Conservation (phyloP, 257 asterid genomes). For the Buddleja alternifolia region DNA sequence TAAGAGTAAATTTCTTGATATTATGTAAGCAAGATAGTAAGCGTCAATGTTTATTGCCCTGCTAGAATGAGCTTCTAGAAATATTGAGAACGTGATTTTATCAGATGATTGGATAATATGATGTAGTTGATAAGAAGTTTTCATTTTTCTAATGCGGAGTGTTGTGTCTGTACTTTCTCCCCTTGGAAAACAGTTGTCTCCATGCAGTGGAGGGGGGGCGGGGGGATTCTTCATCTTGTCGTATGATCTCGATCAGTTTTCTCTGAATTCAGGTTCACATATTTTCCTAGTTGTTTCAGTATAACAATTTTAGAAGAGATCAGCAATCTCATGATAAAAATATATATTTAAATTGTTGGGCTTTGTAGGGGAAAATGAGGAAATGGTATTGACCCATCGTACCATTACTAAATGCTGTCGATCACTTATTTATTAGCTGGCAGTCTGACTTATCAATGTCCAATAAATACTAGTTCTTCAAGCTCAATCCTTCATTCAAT, state of each 20-base stretch:
- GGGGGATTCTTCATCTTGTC: too few relatives aligned
- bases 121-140: neutral
- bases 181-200: neutral
- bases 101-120: neutral
- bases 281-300: neutral
- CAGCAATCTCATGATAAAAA: neutral
- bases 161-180: neutral
- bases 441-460: neutral
- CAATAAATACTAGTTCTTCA: neutral
- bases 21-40: too few relatives aligned
- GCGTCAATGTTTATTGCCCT: neutral
- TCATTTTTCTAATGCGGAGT: neutral
- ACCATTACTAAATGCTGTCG: neutral
- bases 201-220: too few relatives aligned
- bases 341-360: neutral
- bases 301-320: neutral
- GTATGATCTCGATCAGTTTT: too few relatives aligned
- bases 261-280: too few relatives aligned
- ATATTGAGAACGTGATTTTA: neutral
- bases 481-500: neutral
- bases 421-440: constrained; percentile 13
- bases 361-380: neutral
- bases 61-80: neutral
- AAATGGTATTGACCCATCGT: neutral
- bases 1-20: neutral